Evolutionary conservation across 768 basidiomycete species (phyloP), one percentile per base, ranked within the genome.

Genomic region (Leccinum aurantiacum): DNA sequence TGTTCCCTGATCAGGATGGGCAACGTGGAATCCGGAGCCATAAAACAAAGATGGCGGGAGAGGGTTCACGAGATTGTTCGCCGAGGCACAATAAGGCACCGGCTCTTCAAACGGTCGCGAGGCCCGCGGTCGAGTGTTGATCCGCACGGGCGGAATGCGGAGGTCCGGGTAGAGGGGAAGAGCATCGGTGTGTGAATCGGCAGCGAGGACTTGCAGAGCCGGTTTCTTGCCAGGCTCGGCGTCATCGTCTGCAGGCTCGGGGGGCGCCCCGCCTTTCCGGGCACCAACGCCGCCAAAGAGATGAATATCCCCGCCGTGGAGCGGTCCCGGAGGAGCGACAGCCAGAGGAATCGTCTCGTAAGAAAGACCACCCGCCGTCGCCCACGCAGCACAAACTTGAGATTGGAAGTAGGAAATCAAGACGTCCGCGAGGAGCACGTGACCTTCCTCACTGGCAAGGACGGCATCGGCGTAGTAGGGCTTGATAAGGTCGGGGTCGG

Each of bases 11-110:
- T 82, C 72, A 0, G 90, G 93, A 72, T 95, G 92, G 68, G 82
- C 84, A 1, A 84, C 84, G 61, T 82, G 80, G 96, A 96, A 99
- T 6, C 97, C 97, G 0, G 89, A 88, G 31, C 95, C 97, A 62
- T 89, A 91, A 78, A 98, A 98, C 65, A 98, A 76, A 31, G 91
- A 92, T 0, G 89, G 86, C n/a, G 96, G 96, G 0, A 98, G 81
- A 1, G 97, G 97, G 76, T 98, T 98, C 74, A 99, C 93, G 54
- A 98, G 80, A 72, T 99, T 95, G 74, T 98, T 96, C n/a, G 97
- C 97, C 22, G 88, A 89, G 0, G 93, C 94, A 74, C 97, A 98
- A 77, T 82, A 94, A 7, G 96, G 97, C 41, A 86, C 82, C 54
- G 96, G 84, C 74, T 98, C 97, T 71, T 91, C 85, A 73, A 90